phyloP scores from a whole-genome alignment of 2,329 filamentous ascomycete species.

The Cordyceps cateniannulata region DNA sequence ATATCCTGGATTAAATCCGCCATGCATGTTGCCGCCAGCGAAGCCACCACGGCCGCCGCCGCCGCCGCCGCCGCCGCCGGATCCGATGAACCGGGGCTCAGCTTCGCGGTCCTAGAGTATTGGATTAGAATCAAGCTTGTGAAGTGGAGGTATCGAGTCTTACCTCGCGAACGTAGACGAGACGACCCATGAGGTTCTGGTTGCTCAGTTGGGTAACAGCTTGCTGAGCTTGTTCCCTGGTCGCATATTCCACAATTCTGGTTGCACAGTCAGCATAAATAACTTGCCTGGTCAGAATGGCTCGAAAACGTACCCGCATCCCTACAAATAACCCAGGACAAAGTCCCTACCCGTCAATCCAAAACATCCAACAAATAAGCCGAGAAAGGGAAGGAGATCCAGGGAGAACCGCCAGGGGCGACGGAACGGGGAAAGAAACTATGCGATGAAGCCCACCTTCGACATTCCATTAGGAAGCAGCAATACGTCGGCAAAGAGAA shows the following conservation, averaged over 20 bases:
- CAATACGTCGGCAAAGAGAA: constrained; percentile 98
- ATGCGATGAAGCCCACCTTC: constrained; percentile 97
- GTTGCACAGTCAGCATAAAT: constrained; percentile 24
- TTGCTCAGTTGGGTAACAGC: constrained; percentile 98
- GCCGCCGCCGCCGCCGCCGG: constrained; percentile 57
- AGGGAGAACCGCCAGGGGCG: constrained; percentile 22
- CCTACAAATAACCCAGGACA: constrained; percentile 90
- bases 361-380: constrained; percentile 70
- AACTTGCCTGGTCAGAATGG: neutral
- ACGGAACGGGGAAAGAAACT: constrained; percentile 47
- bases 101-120: constrained; percentile 80
- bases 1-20: constrained; percentile 52
- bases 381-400: constrained; percentile 57
- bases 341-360: constrained; percentile 97
- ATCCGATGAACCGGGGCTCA: constrained; percentile 89
- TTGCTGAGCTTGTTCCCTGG: constrained; percentile 96
- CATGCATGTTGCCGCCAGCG: constrained; percentile 34
- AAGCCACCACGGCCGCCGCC: constrained; percentile 52
- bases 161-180: constrained; percentile 98
- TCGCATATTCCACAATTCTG: constrained; percentile 99
- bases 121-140: constrained; percentile 11
- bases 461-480: constrained; percentile 99
- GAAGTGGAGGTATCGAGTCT: neutral
- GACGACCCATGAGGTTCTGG: constrained; percentile 95
- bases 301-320: constrained; percentile 82